Evolutionary conservation across 2,329 filamentous ascomycete genomes (phyloP).

Genomic region (Macroventuria anomochaeta): DNA sequence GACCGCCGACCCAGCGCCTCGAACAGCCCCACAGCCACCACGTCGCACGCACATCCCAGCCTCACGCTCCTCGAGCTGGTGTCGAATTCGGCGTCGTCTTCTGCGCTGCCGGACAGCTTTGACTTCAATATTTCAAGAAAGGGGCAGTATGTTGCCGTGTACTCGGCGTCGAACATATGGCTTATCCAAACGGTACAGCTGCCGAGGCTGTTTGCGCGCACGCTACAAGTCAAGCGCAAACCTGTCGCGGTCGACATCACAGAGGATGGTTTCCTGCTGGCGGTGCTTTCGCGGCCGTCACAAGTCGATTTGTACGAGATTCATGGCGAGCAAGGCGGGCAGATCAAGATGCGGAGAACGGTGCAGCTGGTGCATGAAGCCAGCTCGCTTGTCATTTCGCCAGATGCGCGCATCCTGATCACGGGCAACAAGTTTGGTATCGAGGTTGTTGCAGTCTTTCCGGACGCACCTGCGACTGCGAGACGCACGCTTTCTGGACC

Average conservation of each 20-base stretch:
- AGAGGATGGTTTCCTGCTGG: conserved; percentile 77
- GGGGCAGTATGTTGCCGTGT: conserved; percentile 47
- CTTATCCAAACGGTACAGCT: conserved; percentile 47
- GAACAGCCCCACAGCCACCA: conserved; percentile 24
- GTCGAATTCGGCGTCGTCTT: conserved; percentile 49
- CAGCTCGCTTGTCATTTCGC: conserved; percentile 78
- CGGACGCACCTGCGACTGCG: conserved; percentile 57
- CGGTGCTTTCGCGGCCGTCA: conserved; percentile 80
- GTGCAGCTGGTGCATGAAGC: conserved; percentile 80
- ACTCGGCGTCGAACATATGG: conserved; percentile 48
- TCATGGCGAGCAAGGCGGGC: conserved; percentile 47
- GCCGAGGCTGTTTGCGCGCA: conserved; percentile 46
- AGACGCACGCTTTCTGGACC: conserved; percentile 47
- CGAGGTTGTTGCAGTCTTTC: conserved; percentile 78
- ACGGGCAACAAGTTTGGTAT: conserved; percentile 89
- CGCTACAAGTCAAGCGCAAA: conserved; percentile 47
- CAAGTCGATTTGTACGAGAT: conserved; percentile 88
- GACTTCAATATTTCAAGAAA: conserved; percentile 48
- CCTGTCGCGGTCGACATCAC: conserved; percentile 72
- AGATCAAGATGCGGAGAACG: conserved; percentile 72
- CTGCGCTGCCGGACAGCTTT: conserved; percentile 48
- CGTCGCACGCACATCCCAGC: conserved; percentile 40
- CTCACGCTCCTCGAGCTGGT: conserved; percentile 48
- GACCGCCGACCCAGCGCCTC: conserved; percentile 31
- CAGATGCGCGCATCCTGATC: conserved; percentile 80